Evolutionary conservation across 2,329 filamentous ascomycete species (phyloP).

Genomic region (Aspergillus proliferans): DNA sequence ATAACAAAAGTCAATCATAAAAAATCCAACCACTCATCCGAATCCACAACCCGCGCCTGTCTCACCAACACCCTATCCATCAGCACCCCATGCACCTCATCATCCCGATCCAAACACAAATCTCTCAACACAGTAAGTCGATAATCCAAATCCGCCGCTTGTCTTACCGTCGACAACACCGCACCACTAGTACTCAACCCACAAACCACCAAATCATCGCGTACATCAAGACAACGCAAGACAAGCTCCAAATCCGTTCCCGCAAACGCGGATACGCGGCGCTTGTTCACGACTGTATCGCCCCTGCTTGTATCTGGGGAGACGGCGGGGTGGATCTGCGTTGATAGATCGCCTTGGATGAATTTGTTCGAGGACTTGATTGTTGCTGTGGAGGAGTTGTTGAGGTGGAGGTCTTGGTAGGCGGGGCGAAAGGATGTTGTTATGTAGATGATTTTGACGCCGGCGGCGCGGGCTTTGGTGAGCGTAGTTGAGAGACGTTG

Average conservation of each 20-base stretch:
- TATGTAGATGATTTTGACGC: constrained; percentile 28
- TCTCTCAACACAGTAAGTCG: constrained; percentile 28
- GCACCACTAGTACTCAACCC: constrained; percentile 32
- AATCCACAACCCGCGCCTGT: constrained; percentile 22
- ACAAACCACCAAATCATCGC: constrained; percentile 25
- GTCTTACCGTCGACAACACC: constrained; percentile 32
- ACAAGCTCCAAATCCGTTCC: constrained; percentile 31
- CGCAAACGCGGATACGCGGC: constrained; percentile 31
- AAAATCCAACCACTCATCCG: constrained; percentile 22
- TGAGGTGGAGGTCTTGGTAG: constrained; percentile 24
- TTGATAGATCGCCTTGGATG: constrained; percentile 17
- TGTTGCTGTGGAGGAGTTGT: constrained; percentile 16
- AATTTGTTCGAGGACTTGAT: constrained; percentile 16
- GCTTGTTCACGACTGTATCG: constrained; percentile 30
- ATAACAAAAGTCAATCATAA: neutral
- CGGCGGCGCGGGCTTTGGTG: constrained; percentile 18
- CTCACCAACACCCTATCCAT: constrained; percentile 28
- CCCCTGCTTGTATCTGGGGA: constrained; percentile 7
- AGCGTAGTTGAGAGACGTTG: constrained; percentile 14
- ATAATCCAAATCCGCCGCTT: constrained; percentile 34
- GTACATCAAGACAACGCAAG: constrained; percentile 20
- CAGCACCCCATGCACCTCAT: constrained; percentile 28
- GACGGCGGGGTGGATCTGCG: constrained; percentile 15
- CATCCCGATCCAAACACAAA: constrained; percentile 29
- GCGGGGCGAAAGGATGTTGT: constrained; percentile 25